These are phyloP conservation scores for Penicillium sp. DNA, from an alignment of 2,329 filamentous ascomycete genomes.

Conservation along the genomic window DNA sequence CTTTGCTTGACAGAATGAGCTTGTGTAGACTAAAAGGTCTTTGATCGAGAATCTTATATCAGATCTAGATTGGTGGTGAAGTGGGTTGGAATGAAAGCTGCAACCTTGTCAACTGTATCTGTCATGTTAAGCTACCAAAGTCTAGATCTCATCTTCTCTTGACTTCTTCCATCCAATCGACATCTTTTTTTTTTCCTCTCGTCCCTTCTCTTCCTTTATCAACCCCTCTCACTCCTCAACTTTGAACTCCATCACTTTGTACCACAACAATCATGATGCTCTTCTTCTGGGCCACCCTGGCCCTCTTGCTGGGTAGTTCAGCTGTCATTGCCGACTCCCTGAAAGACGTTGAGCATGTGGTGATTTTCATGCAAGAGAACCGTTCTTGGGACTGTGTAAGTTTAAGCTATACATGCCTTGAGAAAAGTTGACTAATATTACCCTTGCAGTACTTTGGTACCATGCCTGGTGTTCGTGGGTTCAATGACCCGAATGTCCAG, in stretches of 20 bases:
- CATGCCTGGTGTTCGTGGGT: constrained; percentile 57
- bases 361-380: constrained; percentile 59
- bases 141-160: background rate
- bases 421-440: background rate
- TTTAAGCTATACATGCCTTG: background rate
- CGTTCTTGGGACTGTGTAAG: constrained; percentile 41
- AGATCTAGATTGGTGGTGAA: no score
- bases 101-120: no score
- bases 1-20: background rate
- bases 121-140: no score
- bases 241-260: background rate
- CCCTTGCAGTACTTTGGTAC: constrained; percentile 52
- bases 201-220: background rate
- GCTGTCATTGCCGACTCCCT: constrained; percentile 29
- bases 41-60: no score
- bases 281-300: background rate
- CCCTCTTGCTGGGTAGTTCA: constrained; percentile 17
- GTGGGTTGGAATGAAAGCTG: no score
- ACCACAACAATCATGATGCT: background rate
- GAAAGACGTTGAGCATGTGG: constrained; percentile 54
- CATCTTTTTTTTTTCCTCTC: constrained; percentile 18
- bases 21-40: background rate
- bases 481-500: constrained; percentile 58
- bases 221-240: background rate
- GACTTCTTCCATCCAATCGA: constrained; percentile 59